phyloP scores from a whole-genome alignment of 352 stramenopile genomes.

The Thalassiosira exigua region DNA sequence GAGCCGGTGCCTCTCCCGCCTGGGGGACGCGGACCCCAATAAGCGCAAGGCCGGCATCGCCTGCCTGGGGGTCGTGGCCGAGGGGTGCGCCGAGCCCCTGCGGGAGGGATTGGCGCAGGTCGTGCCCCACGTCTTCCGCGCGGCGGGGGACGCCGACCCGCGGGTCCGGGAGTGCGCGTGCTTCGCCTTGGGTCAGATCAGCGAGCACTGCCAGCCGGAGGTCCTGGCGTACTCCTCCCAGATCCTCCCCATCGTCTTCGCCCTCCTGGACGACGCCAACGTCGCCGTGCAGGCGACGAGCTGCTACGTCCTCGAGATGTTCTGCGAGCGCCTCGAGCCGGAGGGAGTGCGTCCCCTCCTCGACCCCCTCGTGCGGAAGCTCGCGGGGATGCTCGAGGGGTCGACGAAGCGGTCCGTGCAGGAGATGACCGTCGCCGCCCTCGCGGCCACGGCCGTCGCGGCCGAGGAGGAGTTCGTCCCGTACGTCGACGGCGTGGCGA shows the following conservation, averaged over 20 bases:
- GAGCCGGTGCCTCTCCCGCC: constrained; percentile 86
- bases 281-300: constrained; percentile 94
- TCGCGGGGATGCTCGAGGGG: constrained; percentile 91
- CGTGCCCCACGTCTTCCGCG: constrained; percentile 91
- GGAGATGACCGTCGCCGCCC: constrained; percentile 96
- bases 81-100: constrained; percentile 95
- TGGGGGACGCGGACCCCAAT: constrained; percentile 88
- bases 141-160: constrained; percentile 91
- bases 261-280: constrained; percentile 92
- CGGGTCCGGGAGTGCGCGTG: constrained; percentile 95
- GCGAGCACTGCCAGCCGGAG: constrained; percentile 97
- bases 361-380: constrained; percentile 94
- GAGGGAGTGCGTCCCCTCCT: constrained; percentile 94
- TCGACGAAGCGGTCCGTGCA: constrained; percentile 91
- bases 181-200: constrained; percentile 98
- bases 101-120: constrained; percentile 93
- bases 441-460: constrained; percentile 95
- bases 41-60: constrained; percentile 96
- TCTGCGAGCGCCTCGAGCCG: constrained; percentile 97
- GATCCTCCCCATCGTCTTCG: constrained; percentile 96
- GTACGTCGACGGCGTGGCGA: constrained; percentile 91
- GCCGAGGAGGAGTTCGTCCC: constrained; percentile 96
- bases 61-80: constrained; percentile 95
- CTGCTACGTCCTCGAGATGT: constrained; percentile 98
- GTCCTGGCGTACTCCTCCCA: constrained; percentile 94